Evolutionary conservation across 108 stramenopile species (phyloP), one percentile per base, ranked within the genome.

Genomic region (Cyclotella atomus): DNA sequence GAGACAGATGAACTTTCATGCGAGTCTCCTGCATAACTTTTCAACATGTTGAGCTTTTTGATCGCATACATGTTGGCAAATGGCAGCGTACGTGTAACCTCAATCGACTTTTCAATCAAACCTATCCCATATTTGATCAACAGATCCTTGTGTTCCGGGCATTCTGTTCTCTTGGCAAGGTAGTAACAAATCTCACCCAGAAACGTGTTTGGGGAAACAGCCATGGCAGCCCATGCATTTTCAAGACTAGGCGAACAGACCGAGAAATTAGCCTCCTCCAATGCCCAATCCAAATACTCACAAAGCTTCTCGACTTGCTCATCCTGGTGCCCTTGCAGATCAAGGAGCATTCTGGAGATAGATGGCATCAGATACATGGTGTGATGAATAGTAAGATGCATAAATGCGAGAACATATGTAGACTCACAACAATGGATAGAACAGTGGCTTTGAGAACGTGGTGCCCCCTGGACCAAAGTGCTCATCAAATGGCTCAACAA

Each of bases 221-320:
- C 47, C 28, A 81, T 68, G 30, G 61, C 68, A 9, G 68, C 72
- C 79, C 72, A 74, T 7, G 56, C 68, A 17, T 44, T 45, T 36
- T 81, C 79, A 15, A 63, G 43, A 21, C 50, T 27, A 7, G 34
- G 44, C 28, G 55, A 59, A 41, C 59, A 33, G 20, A 69, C 46
- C 9, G 33, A 24, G 27, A 82, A 73, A 59, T 79, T 87, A 5
- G 76, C 70, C 2, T 73, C 73, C 35, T 84, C 83, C 24, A 82
- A 36, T 24, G 83, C 88, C 88, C 88, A 91, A 19, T 66, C 82
- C 16, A 65, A 44, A 24, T 83, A 85, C 49, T 85, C 84, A 19
- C 85, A 75, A 32, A 89, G 56, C 16, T 63, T 33, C 21, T 75
- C 63, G 10, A 73, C 70, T 8, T 71, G 55, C 14, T 32, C 50